These are phyloP conservation scores for Leccinum ponderosum DNA, from an alignment of 1,284 basidiomycete genomes.

Conservation along the genomic window DNA sequence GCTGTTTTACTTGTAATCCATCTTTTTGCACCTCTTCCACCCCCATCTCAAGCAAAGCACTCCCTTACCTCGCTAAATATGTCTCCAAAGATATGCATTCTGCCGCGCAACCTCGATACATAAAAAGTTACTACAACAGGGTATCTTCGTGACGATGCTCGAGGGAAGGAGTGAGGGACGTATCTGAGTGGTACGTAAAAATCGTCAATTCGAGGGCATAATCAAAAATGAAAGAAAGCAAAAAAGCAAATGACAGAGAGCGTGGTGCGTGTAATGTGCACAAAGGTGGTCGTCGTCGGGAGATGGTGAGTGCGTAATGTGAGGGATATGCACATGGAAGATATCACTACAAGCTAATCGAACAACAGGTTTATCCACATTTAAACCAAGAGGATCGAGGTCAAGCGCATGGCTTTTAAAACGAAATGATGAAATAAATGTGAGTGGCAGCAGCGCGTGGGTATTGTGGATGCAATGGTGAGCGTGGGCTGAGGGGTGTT, in stretches of 20 bases:
- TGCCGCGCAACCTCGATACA: constrained; percentile 38
- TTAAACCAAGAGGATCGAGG: constrained; percentile 24
- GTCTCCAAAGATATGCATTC: constrained; percentile 37
- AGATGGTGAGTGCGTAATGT: constrained; percentile 16
- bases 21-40: too few relatives aligned
- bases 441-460: constrained; percentile 32
- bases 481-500: constrained; percentile 21
- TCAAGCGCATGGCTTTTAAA: constrained; percentile 17
- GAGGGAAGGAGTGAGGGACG: constrained; percentile 6
- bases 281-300: constrained; percentile 8
- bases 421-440: constrained; percentile 1
- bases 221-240: constrained; percentile 18
- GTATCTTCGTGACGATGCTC: constrained; percentile 36
- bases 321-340: constrained; percentile 30
- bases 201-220: constrained; percentile 29
- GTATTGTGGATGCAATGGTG: constrained; percentile 32
- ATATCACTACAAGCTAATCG: constrained; percentile 36
- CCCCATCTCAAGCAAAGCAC: background rate
- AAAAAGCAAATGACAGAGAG: constrained; percentile 8
- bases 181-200: constrained; percentile 26
- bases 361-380: constrained; percentile 39
- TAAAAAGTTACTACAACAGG: constrained; percentile 36
- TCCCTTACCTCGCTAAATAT: background rate
- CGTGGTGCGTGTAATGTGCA: constrained; percentile 20
- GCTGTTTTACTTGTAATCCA: background rate